phyloP scores from a whole-genome alignment of 2,329 filamentous ascomycete genomes.

The Alternaria gaisen region DNA sequence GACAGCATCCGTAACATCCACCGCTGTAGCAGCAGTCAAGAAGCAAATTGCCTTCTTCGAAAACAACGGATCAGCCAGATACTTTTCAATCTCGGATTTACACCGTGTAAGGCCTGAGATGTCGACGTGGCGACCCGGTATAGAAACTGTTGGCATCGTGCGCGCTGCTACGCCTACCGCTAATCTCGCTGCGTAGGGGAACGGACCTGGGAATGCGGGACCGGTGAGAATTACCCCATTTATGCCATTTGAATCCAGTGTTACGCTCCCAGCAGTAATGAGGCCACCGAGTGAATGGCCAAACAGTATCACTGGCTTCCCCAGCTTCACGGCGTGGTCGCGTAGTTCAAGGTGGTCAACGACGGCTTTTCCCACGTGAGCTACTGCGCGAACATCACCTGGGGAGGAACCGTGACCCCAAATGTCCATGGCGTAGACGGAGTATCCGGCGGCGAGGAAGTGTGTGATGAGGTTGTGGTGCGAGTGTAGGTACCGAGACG shows the following conservation, averaged over 20 bases:
- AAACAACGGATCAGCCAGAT: neutral
- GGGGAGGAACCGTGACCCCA: neutral
- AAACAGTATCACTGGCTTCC: neutral
- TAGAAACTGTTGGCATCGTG: neutral
- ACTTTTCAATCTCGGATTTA: neutral
- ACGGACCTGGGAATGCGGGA: neutral
- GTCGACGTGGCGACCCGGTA: neutral
- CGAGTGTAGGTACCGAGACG: slow-evolving; percentile 6
- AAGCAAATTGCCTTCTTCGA: slow-evolving; percentile 8
- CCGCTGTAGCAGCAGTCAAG: slow-evolving; percentile 11
- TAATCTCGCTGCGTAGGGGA: neutral
- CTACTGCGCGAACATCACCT: neutral
- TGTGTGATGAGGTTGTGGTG: slow-evolving; percentile 12
- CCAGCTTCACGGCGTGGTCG: neutral
- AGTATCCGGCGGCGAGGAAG: neutral
- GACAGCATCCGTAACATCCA: slow-evolving; percentile 9
- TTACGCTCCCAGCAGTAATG: neutral
- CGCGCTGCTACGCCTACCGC: neutral
- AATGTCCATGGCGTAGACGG: neutral
- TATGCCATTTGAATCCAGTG: fast-evolving
- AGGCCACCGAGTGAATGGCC: neutral
- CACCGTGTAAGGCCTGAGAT: neutral
- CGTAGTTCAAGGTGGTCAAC: neutral
- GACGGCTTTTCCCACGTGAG: neutral
- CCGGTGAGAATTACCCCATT: neutral